These are phyloP conservation scores for Paecilomyces niveus DNA, from an alignment of 2,329 filamentous ascomycete genomes.

Conservation along the genomic window DNA sequence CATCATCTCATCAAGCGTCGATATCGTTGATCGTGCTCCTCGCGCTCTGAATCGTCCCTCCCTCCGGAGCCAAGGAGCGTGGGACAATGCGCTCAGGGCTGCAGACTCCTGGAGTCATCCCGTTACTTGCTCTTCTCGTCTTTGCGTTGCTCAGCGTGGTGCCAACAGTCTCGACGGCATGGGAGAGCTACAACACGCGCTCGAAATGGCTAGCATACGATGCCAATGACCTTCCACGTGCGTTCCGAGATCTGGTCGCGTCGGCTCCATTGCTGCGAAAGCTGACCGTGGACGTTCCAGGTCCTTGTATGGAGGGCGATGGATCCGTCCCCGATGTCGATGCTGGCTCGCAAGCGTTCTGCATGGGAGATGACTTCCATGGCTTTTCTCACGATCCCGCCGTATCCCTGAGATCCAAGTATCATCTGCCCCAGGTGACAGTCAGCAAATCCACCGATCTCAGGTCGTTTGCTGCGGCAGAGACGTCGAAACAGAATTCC, in stretches of 20 bases:
- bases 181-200: slow-evolving; percentile 18
- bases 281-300: neutral
- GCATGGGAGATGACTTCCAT: neutral
- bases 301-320: neutral
- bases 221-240: slow-evolving; percentile 17
- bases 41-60: neutral
- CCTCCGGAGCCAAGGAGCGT: neutral
- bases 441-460: neutral
- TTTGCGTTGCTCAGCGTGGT: slow-evolving; percentile 27
- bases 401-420: neutral
- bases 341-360: neutral
- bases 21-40: neutral
- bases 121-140: slow-evolving; percentile 24
- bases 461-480: neutral
- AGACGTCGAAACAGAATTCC: neutral
- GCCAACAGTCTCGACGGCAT: slow-evolving; percentile 23
- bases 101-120: slow-evolving; percentile 25
- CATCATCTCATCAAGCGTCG: neutral
- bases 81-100: slow-evolving; percentile 27
- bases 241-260: slow-evolving; percentile 7
- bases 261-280: neutral
- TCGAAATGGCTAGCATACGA: slow-evolving; percentile 17
- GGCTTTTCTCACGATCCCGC: neutral
- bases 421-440: neutral
- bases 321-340: neutral